A percentile compares a stretch with the other conserved stretches of the same genome.
These are phyloP conservation scores for Russula olivacea DNA, from an alignment of 768 basidiomycete genomes.

Conservation along the genomic window DNA sequence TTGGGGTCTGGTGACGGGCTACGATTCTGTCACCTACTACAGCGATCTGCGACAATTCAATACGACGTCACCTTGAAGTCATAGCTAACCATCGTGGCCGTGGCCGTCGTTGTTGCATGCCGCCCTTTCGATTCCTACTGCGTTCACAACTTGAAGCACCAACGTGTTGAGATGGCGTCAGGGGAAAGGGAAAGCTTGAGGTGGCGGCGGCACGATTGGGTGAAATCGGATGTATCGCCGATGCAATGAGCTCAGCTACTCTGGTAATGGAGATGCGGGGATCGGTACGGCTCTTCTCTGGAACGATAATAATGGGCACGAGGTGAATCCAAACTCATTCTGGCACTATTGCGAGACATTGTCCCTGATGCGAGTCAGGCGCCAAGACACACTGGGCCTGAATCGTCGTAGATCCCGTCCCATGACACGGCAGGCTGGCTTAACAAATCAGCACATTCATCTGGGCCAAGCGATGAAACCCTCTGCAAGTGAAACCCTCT, in stretches of 20 bases:
- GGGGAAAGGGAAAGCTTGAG: background rate
- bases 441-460: conserved; percentile 10
- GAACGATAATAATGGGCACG: conserved; percentile 8
- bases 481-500: too few species aligned
- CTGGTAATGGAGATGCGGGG: conserved; percentile 2
- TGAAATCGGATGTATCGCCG: background rate
- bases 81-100: background rate
- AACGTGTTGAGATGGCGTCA: background rate
- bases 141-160: background rate
- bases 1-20: conserved; percentile 4
- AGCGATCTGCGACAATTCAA: background rate
- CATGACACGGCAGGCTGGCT: conserved; percentile 9
- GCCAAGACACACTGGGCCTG: background rate
- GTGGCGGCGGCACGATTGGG: background rate
- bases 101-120: background rate
- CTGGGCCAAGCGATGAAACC: conserved; percentile 1
- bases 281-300: conserved; percentile 3
- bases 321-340: conserved; percentile 8
- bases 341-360: background rate
- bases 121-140: background rate
- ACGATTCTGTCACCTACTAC: background rate
- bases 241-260: conserved; percentile 5
- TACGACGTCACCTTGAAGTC: background rate
- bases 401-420: background rate
- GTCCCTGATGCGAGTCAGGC: background rate